Evolutionary conservation across 2,329 filamentous ascomycete species (phyloP), one percentile per base, ranked within the genome.

Genomic region (Hymenoscyphus scutula): DNA sequence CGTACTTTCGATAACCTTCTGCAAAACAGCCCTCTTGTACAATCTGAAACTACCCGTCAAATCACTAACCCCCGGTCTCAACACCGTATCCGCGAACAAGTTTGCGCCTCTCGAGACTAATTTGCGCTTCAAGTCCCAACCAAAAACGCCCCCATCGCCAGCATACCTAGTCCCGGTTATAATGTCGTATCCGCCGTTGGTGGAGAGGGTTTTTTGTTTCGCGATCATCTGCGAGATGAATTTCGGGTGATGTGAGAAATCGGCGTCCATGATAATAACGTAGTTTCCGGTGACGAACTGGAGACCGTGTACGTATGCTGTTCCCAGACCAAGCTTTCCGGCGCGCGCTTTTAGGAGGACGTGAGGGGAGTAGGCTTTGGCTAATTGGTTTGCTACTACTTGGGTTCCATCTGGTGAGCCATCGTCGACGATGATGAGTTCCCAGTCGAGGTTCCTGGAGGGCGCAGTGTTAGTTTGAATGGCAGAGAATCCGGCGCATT

Each of bases 251-350:
- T 99, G 95, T 71, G 87, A 92, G 84, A 99, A 99, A 80, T 99
- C 95, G 78, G 96, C 95, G 81, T 99, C 95, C 95, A 99, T 99
- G 84, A 99, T 99, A 82, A 99, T 91, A 75, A 99, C 91, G 75
- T 88, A 98, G 84, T 96, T 97, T 72, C 95, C 95, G 25, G 88
- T 92, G 27, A 84, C 89, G 75, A 90, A 98, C 76, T 97, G 86
- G 64, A 99, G 64, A 13, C 71, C 72, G 48, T 74, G 71, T 23
- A 72, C 65, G 41, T 74, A 73, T 37, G 71, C 71, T 17, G 71
- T 74, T 58, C 72, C 71, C 0, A 73, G 59, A 32, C 72, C 70
- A 15, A 72, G 63, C 45, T 73, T 99, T 75, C 96, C 96, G 51
- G 91, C 85, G 73, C 96, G 93, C 27, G 92, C 85, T 79, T 95